Evolutionary conservation across 2,329 filamentous ascomycete genomes (phyloP).

Genomic region (Alternaria infectoria): DNA sequence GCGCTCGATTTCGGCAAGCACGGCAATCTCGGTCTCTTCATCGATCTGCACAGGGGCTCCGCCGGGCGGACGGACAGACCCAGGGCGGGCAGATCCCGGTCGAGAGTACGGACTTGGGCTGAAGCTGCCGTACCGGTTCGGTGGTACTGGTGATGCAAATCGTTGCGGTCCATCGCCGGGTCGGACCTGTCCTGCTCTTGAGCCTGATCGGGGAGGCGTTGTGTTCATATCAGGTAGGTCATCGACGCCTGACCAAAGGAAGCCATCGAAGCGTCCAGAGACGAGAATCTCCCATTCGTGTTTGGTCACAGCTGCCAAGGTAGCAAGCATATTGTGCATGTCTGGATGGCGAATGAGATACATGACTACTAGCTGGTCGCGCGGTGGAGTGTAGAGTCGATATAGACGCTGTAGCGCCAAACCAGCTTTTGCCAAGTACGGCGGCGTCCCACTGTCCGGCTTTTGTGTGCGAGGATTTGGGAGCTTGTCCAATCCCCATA

Average conservation of each 20-base stretch:
- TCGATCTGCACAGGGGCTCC: constrained; percentile 82
- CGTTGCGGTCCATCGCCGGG: constrained; percentile 45
- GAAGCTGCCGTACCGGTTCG: constrained; percentile 53
- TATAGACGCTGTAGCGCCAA: constrained; percentile 86
- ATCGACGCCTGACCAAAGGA: constrained; percentile 91
- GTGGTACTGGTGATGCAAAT: constrained; percentile 59
- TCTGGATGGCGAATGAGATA: constrained; percentile 83
- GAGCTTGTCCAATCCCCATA: constrained; percentile 64
- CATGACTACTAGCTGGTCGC: constrained; percentile 84
- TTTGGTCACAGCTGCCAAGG: constrained; percentile 83
- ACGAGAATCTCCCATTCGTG: constrained; percentile 97
- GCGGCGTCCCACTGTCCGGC: constrained; percentile 66
- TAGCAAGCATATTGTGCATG: constrained; percentile 85
- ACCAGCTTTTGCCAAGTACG: constrained; percentile 76
- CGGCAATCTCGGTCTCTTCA: constrained; percentile 91
- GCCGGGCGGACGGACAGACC: constrained; percentile 47
- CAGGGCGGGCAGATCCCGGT: constrained; percentile 28
- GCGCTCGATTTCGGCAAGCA: constrained; percentile 87
- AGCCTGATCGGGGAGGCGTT: constrained; percentile 29
- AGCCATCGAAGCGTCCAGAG: constrained; percentile 93
- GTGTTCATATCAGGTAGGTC: constrained; percentile 46
- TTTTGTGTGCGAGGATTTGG: constrained; percentile 70
- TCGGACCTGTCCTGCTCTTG: constrained; percentile 52
- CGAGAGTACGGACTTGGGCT: constrained; percentile 23
- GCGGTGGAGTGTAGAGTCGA: constrained; percentile 72